Conservation (phyloP, 495 filamentous ascomycete genomes). For the Penicillium ochrochloron region DNA sequence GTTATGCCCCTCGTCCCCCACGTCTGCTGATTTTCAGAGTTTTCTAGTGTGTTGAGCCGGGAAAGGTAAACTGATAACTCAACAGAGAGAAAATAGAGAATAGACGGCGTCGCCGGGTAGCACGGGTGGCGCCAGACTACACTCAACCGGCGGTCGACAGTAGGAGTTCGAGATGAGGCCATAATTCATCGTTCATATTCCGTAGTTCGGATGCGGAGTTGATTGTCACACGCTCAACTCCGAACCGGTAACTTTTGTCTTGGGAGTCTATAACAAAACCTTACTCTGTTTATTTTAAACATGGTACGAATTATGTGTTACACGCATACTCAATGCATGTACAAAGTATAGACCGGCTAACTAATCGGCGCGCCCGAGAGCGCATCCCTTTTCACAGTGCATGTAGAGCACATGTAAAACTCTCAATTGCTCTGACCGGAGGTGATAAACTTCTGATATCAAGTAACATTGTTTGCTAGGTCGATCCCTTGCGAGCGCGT, state of each 20-base stretch:
- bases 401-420: too few species aligned
- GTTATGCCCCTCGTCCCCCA: not conserved
- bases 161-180: not conserved
- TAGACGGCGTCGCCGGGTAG: slow-evolving; percentile 15
- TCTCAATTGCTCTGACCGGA: too few species aligned
- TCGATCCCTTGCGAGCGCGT: slow-evolving; percentile 21
- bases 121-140: slow-evolving; percentile 15
- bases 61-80: not conserved
- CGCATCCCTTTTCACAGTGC: too few species aligned
- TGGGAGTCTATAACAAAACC: not conserved
- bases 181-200: slow-evolving; percentile 1
- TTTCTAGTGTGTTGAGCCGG: not conserved
- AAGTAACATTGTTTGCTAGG: not conserved
- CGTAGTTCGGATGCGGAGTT: too few species aligned
- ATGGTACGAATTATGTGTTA: not conserved
- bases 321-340: not conserved
- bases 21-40: not conserved
- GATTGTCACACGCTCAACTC: too few species aligned
- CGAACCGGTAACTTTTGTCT: not conserved
- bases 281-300: not conserved
- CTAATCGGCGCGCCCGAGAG: not conserved
- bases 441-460: not conserved
- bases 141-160: not conserved
- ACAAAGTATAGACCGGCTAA: not conserved
- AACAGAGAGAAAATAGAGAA: not conserved